Base-by-base conservation (phyloP, 2,329 filamentous ascomycete genomes). In the Talaromyces pinophilus region DNA sequence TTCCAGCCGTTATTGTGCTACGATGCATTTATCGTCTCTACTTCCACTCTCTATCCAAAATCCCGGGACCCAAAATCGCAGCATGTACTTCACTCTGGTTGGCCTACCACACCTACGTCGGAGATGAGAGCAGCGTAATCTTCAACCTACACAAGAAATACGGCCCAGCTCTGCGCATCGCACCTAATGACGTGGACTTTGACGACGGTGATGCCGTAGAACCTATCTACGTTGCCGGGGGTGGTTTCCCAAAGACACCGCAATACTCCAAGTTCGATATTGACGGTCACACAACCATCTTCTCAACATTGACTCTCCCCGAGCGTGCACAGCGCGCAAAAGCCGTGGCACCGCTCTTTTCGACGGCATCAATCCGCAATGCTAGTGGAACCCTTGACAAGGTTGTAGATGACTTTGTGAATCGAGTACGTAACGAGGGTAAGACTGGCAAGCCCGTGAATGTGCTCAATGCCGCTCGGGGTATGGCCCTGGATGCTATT, bases 261-360 rank as follows among this genome's bases (percentile, higher is more conserved):
- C 82, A 79, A 66, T 87, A 87, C 71, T 73, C 74, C 0, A 87
- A 87, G 68, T 87, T 87, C 69, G 83, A 87, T 66, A 84, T 86
- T 19, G 85, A 86, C 69, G 83, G 83, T 0, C 82, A 84, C 69
- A 73, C 79, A 33, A 84, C 84, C 1, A 83, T 88, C 42, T 88
- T 88, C 74, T 83, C 81, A 3, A 80, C 78, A 0, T 75, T 78
- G 19, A 79, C 81, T 50, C 72, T 74, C 4, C 77, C 77, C 1
- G 77, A 83, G 57, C 73, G 84, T n/a, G 78, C 77, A 5, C 69
- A 71, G 2, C 74, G 84, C 54, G 83, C 82, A 19, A 86, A 85
- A 70, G 81, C 82, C 33, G 83, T 87, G 0, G 72, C 80, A 33
- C 77, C 82, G 0, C 69, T 86, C 52, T 87, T 87, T 71, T 72